Conservation (phyloP, 225 moss, liverwort and hornwort genomes). For the Physcomitrellopsis africana region DNA sequence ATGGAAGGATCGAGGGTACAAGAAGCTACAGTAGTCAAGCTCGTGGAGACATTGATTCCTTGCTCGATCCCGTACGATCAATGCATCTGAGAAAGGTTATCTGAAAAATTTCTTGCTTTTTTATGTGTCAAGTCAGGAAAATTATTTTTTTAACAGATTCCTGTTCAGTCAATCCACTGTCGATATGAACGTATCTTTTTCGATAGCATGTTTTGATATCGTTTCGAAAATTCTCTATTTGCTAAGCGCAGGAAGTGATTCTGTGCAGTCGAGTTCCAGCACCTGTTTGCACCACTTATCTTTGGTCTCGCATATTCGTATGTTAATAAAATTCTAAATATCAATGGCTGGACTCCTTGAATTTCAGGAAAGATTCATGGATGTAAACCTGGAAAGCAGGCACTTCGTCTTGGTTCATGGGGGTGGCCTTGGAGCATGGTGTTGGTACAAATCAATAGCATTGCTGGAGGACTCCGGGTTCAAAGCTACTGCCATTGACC, state of each 20-base stretch:
- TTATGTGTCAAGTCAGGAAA: too few relatives aligned
- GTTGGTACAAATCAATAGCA: constrained; percentile 93
- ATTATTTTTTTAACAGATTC: too few relatives aligned
- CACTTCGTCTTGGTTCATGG: constrained; percentile 91
- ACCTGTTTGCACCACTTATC: neutral
- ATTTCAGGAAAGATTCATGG: constrained; percentile 51
- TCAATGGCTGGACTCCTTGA: neutral
- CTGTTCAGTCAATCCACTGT: too few relatives aligned
- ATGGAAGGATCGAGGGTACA: constrained; percentile 40
- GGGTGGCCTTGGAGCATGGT: constrained; percentile 92
- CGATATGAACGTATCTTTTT: too few relatives aligned
- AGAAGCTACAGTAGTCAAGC: constrained; percentile 50
- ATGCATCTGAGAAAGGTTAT: constrained; percentile 50
- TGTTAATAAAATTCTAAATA: neutral
- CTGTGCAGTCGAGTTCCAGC: too few relatives aligned
- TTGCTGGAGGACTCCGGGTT: constrained; percentile 82
- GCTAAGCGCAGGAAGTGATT: too few relatives aligned
- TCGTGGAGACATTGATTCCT: constrained; percentile 45
- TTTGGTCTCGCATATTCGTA: too few relatives aligned
- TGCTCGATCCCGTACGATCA: constrained; percentile 50
- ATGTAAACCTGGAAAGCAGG: constrained; percentile 47
- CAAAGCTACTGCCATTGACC: constrained; percentile 75
- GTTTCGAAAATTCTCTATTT: too few relatives aligned
- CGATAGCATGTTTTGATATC: too few relatives aligned
- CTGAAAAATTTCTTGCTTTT: neutral